Evolutionary conservation across 805 yeast species (phyloP), one percentile per base, ranked within the genome.

Genomic region (Wickerhamiella lipophila): DNA sequence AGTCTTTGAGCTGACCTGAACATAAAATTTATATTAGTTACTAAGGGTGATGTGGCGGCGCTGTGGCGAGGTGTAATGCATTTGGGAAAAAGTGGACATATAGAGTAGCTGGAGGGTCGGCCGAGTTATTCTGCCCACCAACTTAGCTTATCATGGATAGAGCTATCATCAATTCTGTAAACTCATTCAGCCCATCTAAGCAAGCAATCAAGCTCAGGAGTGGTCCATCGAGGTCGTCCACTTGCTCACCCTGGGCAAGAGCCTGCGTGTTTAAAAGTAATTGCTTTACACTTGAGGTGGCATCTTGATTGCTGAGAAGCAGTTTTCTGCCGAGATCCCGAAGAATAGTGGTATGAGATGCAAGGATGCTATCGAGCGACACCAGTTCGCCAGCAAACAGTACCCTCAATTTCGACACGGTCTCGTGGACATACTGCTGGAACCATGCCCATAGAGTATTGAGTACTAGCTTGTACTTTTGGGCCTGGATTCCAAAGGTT

Each of bases 361-460:
- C 19, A 13, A 34, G 26, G 9, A 36, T 25, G 11, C 27, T 26
- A 18, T 27, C 36, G 6, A 36, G 36, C 1, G 48, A 22, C n/a
- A 35, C 35, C 18, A 27, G 16, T 2, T 26, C n/a, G 2, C 26
- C 27, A 11, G 36, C 4, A 23, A 45, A 45, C 36, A 49, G 34
- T 9, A n/a, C 19, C 6, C 26, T 16, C 23, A 47, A 39, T 25
- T 30, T 38, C 27, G 16, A 34, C 16, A 55, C 13, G 12, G 53
- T 46, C 2, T 22, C 46, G 42, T 52, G 50, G 11, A 50, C 27
- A 11, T 25, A 11, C 9, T 2, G 15, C 42, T 55, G 57, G 36
- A 42, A 49, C 47, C 51, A 27, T 6, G 18, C 25, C 57, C 57
- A 55, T 13, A 55, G 19, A 9, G 34, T 34, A 11, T 49, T 34